Evolutionary conservation across 148 eudicot species (phyloP).

Genomic region (Rhododendron ferrugineum): DNA sequence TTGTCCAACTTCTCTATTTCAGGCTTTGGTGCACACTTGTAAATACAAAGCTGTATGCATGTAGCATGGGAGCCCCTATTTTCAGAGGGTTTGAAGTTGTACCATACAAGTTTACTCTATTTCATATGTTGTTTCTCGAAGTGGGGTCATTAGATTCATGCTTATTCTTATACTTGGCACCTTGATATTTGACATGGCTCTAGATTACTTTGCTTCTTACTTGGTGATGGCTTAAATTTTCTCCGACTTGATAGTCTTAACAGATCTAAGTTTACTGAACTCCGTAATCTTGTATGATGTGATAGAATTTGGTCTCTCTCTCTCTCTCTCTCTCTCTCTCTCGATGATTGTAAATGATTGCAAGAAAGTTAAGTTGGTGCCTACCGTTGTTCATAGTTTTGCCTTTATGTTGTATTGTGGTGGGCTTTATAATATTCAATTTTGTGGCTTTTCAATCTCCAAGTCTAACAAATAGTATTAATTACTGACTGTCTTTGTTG

Average conservation of each 20-base stretch:
- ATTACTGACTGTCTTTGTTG: background rate
- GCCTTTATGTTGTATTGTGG: background rate
- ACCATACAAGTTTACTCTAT: background rate
- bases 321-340: background rate
- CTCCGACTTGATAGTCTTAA: background rate
- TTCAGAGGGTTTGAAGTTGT: background rate
- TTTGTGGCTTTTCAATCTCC: background rate
- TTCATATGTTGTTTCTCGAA: background rate
- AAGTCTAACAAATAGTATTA: background rate
- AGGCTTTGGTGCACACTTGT: background rate
- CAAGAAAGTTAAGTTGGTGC: too few relatives aligned
- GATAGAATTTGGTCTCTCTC: background rate
- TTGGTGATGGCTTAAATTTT: background rate
- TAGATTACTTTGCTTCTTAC: background rate
- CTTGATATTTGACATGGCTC: background rate
- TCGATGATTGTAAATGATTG: background rate
- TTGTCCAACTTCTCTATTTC: background rate
- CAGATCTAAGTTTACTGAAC: background rate
- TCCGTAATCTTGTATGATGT: background rate
- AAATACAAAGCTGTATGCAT: background rate
- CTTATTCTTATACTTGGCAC: background rate
- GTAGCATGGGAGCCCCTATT: background rate
- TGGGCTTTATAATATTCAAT: background rate
- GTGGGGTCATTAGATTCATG: background rate
- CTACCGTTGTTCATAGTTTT: background rate